Conservation (phyloP, 1,139 yeast genomes). For the Nadsonia starkeyi-henricii region DNA sequence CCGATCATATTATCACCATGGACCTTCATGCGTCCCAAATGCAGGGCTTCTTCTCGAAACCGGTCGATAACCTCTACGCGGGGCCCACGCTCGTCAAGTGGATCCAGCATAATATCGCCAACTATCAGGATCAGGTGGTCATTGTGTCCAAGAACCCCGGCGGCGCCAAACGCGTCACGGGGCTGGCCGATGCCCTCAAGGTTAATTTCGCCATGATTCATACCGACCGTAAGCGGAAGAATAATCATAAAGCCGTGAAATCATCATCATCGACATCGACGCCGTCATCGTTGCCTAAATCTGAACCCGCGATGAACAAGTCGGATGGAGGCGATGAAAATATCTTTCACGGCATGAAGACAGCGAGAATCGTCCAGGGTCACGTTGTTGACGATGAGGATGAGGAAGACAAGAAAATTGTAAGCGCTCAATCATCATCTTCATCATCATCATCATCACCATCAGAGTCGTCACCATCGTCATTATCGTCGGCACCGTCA, state of each 20-base stretch:
- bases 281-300: slow-evolving; percentile 1
- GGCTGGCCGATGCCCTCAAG: slow-evolving; percentile 87
- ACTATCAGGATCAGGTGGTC: slow-evolving; percentile 72
- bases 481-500: too few relatives aligned
- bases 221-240: slow-evolving; percentile 89
- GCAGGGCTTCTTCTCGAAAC: slow-evolving; percentile 97
- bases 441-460: slow-evolving; percentile 5
- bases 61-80: slow-evolving; percentile 91
- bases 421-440: slow-evolving; percentile 7
- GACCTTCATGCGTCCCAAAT: slow-evolving; percentile 96
- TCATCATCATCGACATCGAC: slow-evolving; percentile 5
- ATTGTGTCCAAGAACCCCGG: slow-evolving; percentile 95
- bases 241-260: slow-evolving; percentile 2
- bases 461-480: too few relatives aligned
- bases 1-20: slow-evolving; percentile 97
- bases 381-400: slow-evolving; percentile 91
- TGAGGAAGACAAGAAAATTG: slow-evolving; percentile 21
- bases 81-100: slow-evolving; percentile 95
- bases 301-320: slow-evolving; percentile 6
- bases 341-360: slow-evolving; percentile 69
- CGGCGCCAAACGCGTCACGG: slow-evolving; percentile 95
- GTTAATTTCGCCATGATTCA: slow-evolving; percentile 98
- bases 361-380: slow-evolving; percentile 92
- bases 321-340: slow-evolving; percentile 31
- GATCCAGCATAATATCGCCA: slow-evolving; percentile 82